These are phyloP conservation scores for Suillus subaureus DNA, from an alignment of 768 basidiomycete species.

Conservation along the genomic window DNA sequence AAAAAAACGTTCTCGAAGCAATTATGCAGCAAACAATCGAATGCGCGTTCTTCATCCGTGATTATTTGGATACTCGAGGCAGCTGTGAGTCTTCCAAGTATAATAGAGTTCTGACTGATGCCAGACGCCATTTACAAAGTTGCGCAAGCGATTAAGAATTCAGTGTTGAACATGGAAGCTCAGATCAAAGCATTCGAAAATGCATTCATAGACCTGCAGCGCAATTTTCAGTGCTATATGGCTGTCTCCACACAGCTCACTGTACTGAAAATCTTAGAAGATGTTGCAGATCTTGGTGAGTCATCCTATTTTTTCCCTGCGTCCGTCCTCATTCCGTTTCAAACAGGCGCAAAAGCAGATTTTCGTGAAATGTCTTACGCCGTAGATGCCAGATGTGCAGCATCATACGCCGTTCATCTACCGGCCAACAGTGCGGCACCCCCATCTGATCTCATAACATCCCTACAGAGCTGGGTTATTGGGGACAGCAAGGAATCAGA, in stretches of 20 bases:
- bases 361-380: constrained; percentile 23
- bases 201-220: constrained; percentile 4
- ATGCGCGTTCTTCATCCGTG: constrained; percentile 32
- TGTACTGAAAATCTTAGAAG: constrained; percentile 1
- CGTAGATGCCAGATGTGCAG: constrained; percentile 19
- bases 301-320: not conserved
- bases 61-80: constrained; percentile 25
- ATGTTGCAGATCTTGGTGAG: not conserved
- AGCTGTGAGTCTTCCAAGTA: constrained; percentile 19
- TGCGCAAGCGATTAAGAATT: constrained; percentile 1
- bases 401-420: not conserved
- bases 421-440: not conserved
- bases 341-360: constrained; percentile 13
- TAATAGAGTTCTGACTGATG: not conserved
- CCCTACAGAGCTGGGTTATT: constrained; percentile 15
- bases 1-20: constrained; percentile 1
- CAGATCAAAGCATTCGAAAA: constrained; percentile 7
- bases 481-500: constrained; percentile 12
- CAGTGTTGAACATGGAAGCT: not conserved
- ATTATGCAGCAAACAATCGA: constrained; percentile 27
- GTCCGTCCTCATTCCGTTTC: not conserved
- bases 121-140: not conserved
- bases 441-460: not conserved
- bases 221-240: not conserved
- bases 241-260: not conserved